A percentile compares a stretch with the other conserved stretches of the same genome.
Conservation (phyloP, 116 monocot genomes). For the Cymodocea nodosa region DNA sequence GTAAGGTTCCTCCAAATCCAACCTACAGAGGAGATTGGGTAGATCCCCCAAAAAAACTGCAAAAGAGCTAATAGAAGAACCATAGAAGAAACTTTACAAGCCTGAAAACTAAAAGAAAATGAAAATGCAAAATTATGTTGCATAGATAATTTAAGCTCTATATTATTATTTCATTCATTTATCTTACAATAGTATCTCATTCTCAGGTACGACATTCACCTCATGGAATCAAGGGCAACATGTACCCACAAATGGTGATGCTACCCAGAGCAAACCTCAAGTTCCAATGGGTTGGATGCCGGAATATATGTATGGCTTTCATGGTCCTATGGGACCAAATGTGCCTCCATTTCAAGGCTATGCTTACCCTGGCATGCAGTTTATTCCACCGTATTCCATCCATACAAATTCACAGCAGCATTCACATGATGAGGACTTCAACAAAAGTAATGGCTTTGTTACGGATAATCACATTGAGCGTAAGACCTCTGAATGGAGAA, state of each 20-base stretch:
- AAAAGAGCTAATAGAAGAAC: too few species aligned
- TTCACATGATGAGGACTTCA: neutral
- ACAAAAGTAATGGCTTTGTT: neutral
- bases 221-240: conserved; percentile 1
- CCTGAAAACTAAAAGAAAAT: too few species aligned
- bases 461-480: neutral
- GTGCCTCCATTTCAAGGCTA: conserved; percentile 12
- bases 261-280: neutral
- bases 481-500: conserved; percentile 6
- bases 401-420: neutral
- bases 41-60: too few species aligned
- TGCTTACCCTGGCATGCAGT: conserved; percentile 11
- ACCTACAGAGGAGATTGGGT: too few species aligned
- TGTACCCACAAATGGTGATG: neutral
- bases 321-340: conserved; percentile 6
- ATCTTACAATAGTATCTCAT: neutral
- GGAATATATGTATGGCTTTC: conserved; percentile 14
- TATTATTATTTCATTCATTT: too few species aligned
- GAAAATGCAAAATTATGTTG: too few species aligned
- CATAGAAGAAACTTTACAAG: too few species aligned
- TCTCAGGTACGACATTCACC: neutral
- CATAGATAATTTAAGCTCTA: too few species aligned
- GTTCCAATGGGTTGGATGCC: conserved; percentile 10
- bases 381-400: conserved; percentile 6
- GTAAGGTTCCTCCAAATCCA: too few species aligned